These are phyloP conservation scores for Sporothrix humicola DNA, from an alignment of 2,329 filamentous ascomycete genomes.

Conservation along the genomic window DNA sequence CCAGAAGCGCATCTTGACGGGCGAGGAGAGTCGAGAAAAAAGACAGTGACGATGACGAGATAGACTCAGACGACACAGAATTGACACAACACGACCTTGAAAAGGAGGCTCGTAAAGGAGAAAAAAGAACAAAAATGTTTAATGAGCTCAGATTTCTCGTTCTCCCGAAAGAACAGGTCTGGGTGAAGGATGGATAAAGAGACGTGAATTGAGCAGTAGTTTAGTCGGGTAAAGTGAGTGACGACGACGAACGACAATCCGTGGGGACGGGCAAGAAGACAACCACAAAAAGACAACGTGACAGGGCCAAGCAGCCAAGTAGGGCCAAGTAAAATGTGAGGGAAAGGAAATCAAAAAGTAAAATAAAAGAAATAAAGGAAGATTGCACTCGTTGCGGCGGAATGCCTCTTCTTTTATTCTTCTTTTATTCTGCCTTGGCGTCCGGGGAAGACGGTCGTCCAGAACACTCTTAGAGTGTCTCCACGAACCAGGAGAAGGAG, in stretches of 20 bases:
- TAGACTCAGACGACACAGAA: not conserved
- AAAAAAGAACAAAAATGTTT: not conserved
- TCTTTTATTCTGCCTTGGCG: slow-evolving; percentile 27
- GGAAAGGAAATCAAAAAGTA: no score
- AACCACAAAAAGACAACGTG: not conserved
- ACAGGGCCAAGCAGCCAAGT: slow-evolving; percentile 1
- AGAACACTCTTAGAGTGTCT: no score
- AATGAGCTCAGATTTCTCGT: slow-evolving; percentile 4
- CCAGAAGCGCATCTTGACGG: slow-evolving; percentile 28
- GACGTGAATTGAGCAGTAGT: not conserved
- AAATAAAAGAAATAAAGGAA: not conserved
- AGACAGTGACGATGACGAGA: not conserved
- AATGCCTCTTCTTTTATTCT: not conserved
- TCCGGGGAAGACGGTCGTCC: not conserved
- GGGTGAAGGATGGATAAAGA: slow-evolving; percentile 10
- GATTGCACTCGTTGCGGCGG: not conserved
- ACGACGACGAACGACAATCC: not conserved
- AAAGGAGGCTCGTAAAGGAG: not conserved
- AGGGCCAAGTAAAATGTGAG: not conserved
- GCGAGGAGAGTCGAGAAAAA: not conserved
- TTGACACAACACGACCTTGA: not conserved
- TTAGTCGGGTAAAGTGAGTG: slow-evolving; percentile 16
- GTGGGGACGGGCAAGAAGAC: not conserved
- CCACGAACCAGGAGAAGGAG: slow-evolving; percentile 1
- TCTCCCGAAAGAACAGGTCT: not conserved